Conservation (phyloP, 2,329 filamentous ascomycete species). For the Sporothrix pseudoabietina region DNA sequence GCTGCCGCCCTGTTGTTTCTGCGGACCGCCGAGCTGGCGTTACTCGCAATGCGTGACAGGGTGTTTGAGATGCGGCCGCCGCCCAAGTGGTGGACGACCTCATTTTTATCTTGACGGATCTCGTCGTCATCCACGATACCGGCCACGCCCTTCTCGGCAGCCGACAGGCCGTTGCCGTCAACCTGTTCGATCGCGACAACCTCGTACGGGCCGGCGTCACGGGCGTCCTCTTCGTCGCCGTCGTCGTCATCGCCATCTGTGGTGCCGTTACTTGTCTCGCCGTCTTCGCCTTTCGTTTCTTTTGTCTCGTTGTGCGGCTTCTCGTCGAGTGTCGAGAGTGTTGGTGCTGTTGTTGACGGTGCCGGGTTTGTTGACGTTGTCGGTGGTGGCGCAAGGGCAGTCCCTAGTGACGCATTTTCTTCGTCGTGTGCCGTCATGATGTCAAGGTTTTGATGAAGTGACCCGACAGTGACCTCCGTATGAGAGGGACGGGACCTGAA, state of each 20-base stretch:
- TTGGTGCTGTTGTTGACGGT: not conserved
- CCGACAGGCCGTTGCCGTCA: not conserved
- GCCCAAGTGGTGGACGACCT: not conserved
- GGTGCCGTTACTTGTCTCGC: not conserved
- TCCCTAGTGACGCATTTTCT: constrained; percentile 1
- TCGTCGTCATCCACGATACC: constrained; percentile 13
- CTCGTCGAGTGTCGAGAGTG: not conserved
- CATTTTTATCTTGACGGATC: not conserved
- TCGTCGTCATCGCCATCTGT: not conserved
- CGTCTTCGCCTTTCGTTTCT: not conserved
- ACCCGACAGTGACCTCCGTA: not conserved
- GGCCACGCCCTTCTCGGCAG: constrained; percentile 15
- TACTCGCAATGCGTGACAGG: constrained; percentile 34
- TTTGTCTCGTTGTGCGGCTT: not conserved
- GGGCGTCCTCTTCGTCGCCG: not conserved
- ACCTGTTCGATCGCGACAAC: not conserved
- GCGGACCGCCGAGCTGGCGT: constrained; percentile 28
- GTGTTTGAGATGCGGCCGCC: constrained; percentile 20
- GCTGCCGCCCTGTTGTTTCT: not conserved
- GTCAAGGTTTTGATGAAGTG: not conserved
- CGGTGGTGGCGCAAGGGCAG: not conserved
- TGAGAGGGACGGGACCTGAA: not conserved
- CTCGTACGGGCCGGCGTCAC: constrained; percentile 14
- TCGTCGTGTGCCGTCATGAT: constrained; percentile 13
- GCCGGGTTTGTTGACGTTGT: not conserved